Evolutionary conservation across 768 basidiomycete species (phyloP).

Genomic region (Hypsizygus marmoreus): DNA sequence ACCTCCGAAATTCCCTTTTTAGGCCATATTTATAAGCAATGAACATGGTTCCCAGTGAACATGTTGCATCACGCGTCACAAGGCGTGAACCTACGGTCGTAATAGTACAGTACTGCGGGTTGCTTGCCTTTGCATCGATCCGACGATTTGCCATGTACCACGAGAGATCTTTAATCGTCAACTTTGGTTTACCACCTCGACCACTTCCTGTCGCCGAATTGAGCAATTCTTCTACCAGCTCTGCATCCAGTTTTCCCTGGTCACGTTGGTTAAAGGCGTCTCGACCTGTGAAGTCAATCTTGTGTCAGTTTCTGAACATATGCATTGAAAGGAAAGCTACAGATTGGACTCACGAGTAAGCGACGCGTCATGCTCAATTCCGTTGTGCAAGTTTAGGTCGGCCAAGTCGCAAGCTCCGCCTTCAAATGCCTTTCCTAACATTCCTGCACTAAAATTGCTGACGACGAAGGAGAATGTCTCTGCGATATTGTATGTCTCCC

Average conservation of each 20-base stretch:
- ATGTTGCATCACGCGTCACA: too few relatives aligned
- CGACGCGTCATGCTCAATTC: constrained; percentile 70
- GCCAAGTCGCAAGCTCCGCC: constrained; percentile 61
- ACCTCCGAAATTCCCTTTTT: too few relatives aligned
- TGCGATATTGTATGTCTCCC: constrained; percentile 64
- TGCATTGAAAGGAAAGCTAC: not conserved
- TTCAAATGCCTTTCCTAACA: constrained; percentile 54
- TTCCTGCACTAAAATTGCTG: constrained; percentile 53
- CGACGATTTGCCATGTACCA: constrained; percentile 58
- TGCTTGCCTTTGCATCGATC: constrained; percentile 47
- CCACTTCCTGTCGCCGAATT: constrained; percentile 58
- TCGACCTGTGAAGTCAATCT: constrained; percentile 46
- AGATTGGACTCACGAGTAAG: constrained; percentile 51
- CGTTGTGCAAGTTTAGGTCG: constrained; percentile 71
- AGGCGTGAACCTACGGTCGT: too few relatives aligned
- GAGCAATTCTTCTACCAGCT: constrained; percentile 54
- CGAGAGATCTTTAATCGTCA: constrained; percentile 60
- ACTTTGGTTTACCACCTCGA: constrained; percentile 37
- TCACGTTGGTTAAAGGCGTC: constrained; percentile 45
- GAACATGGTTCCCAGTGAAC: too few relatives aligned
- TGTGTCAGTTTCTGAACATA: not conserved
- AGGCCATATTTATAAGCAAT: too few relatives aligned
- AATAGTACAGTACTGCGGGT: too few relatives aligned
- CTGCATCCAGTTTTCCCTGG: constrained; percentile 50
- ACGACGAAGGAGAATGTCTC: constrained; percentile 66